Conservation (phyloP, 352 stramenopile species). For the Phytophthora chlamydospora region DNA sequence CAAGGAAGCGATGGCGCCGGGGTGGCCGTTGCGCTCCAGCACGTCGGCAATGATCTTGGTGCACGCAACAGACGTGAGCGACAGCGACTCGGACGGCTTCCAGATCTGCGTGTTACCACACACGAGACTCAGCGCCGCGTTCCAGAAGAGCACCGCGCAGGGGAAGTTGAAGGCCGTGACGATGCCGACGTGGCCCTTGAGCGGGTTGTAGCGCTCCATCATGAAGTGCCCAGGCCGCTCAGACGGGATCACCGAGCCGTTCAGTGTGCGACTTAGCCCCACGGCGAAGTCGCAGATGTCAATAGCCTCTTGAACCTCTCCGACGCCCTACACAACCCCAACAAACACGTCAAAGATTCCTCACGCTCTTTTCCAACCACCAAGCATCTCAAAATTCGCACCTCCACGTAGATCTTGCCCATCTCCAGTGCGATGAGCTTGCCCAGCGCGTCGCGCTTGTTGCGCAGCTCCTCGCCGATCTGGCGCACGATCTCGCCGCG, state of each 20-base stretch:
- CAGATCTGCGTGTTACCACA: conserved; percentile 93
- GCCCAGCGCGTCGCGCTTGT: conserved; percentile 90
- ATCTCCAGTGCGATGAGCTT: conserved; percentile 93
- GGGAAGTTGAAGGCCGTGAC: conserved; percentile 96
- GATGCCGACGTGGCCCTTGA: conserved; percentile 93
- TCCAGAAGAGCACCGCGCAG: conserved; percentile 92
- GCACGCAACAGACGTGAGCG: conserved; percentile 88
- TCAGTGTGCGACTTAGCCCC: conserved; percentile 88
- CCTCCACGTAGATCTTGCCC: conserved; percentile 93
- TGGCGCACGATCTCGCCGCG: conserved; percentile 93
- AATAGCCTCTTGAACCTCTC: conserved; percentile 94
- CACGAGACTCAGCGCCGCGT: conserved; percentile 89
- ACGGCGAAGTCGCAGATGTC: conserved; percentile 96
- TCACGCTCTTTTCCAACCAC: background rate
- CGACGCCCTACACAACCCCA: conserved; percentile 67
- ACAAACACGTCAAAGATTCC: conserved; percentile 6
- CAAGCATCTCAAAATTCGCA: conserved; percentile 19
- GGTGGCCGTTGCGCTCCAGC: conserved; percentile 84
- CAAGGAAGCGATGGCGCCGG: conserved; percentile 85
- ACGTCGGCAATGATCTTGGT: conserved; percentile 93
- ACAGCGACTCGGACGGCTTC: conserved; percentile 92
- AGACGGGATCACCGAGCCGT: conserved; percentile 90
- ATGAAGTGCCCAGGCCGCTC: conserved; percentile 93
- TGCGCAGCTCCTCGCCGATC: conserved; percentile 90
- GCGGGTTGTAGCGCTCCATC: conserved; percentile 94